Conservation (phyloP, 2,329 filamentous ascomycete species). For the Hansfordia pulvinata region DNA sequence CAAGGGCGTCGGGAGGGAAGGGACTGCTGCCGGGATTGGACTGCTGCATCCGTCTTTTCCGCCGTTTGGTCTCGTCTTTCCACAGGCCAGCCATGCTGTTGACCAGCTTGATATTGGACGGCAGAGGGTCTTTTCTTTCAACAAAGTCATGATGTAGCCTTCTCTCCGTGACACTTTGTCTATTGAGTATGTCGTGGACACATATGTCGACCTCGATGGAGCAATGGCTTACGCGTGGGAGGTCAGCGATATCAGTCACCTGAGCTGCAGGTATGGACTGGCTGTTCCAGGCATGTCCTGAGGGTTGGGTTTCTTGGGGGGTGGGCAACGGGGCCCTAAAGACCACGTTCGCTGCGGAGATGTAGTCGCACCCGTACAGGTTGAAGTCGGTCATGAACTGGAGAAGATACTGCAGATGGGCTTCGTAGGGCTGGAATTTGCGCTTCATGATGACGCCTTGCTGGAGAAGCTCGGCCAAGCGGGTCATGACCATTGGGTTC, state of each 20-base stretch:
- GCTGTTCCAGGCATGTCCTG: constrained; percentile 67
- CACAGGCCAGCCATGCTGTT: constrained; percentile 90
- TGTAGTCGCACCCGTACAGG: constrained; percentile 82
- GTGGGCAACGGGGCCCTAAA: constrained; percentile 69
- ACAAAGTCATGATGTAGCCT: constrained; percentile 76
- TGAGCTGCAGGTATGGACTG: constrained; percentile 46
- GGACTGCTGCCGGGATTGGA: constrained; percentile 54
- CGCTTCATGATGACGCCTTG: constrained; percentile 80
- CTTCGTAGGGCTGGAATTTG: constrained; percentile 83
- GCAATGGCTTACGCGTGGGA: constrained; percentile 77
- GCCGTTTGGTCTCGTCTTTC: constrained; percentile 74
- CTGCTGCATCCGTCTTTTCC: constrained; percentile 58
- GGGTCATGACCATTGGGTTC: constrained; percentile 76
- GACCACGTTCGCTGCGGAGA: constrained; percentile 55
- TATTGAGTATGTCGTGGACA: constrained; percentile 78
- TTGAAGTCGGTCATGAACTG: constrained; percentile 99
- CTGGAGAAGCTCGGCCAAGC: constrained; percentile 72
- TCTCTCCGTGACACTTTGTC: constrained; percentile 61
- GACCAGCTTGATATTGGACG: constrained; percentile 65
- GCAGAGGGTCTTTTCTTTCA: constrained; percentile 52
- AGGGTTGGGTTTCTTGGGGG: constrained; percentile 44
- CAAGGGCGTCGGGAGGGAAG: constrained; percentile 66
- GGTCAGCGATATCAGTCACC: constrained; percentile 46
- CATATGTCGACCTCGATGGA: constrained; percentile 81
- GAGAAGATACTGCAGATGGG: constrained; percentile 78